phyloP scores from a whole-genome alignment of 176 grass and related monocot species.

The Poa annua region DNA sequence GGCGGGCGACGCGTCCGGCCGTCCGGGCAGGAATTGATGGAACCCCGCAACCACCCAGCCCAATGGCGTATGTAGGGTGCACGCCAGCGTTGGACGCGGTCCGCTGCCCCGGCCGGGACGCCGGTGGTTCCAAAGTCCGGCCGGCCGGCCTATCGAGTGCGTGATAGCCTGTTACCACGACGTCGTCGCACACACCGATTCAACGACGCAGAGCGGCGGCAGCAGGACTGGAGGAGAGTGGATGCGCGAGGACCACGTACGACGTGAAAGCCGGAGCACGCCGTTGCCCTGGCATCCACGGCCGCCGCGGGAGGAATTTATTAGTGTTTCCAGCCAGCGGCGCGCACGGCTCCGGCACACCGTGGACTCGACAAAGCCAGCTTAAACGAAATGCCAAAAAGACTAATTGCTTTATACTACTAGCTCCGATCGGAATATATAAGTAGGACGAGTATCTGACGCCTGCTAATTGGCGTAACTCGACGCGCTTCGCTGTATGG shows the following conservation, averaged over 20 bases:
- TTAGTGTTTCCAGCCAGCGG: not conserved
- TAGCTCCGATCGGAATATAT: no score
- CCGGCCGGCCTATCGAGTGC: slow-evolving; percentile 1
- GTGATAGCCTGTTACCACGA: not conserved
- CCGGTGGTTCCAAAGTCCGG: no score
- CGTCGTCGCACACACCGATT: no score
- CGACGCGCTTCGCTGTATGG: no score
- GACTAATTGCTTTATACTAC: no score
- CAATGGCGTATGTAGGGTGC: not conserved
- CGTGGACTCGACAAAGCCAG: not conserved
- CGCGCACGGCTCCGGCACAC: not conserved
- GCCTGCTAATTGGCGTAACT: no score
- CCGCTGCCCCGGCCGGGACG: no score
- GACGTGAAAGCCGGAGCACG: not conserved
- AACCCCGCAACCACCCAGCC: not conserved
- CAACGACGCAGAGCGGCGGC: not conserved
- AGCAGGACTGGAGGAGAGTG: not conserved
- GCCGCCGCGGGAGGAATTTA: not conserved
- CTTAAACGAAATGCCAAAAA: no score
- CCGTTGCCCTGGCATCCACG: not conserved
- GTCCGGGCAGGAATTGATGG: slow-evolving; percentile 38
- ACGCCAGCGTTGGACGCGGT: not conserved
- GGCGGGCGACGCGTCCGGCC: slow-evolving; percentile 20
- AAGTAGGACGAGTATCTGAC: no score
- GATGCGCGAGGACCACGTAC: not conserved